Evolutionary conservation across 768 basidiomycete genomes (phyloP), one percentile per base, ranked within the genome.

Genomic region (Polyporus arcularius): DNA sequence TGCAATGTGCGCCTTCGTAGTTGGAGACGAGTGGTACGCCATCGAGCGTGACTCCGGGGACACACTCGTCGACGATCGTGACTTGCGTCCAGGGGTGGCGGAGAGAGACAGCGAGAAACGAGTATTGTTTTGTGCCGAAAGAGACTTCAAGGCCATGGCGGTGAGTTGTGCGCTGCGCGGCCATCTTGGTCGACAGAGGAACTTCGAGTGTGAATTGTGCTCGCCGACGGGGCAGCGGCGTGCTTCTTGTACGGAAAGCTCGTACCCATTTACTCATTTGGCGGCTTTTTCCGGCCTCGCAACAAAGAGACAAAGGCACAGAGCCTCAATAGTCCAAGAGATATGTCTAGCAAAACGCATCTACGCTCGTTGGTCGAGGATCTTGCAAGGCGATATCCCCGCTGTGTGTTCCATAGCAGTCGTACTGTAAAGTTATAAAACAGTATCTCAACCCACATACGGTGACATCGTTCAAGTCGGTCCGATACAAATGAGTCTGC

Each of bases 1-100:
- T 35, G 39, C 56, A 61, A n/a, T 56, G 56, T 12, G 56, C 52
- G 50, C 64, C 54, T 47, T 57, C 40, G 30, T 62, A 57, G n/a
- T 52, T 62, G 46, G 47, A 55, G 31, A 55, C 51, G 38, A 61
- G 48, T 12, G 60, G 60, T 2, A 49, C 50, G 30, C 48, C 46
- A 0, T 55, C 40, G 31, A 51, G 42, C 11, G 59, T 60, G 16
- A 52, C 16, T 30, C 47, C 16, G 7, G 47, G 39, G 30, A 46
- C 53, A 9, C 39, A 28, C 21, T 55, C 47, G 35, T 55, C 60
- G 11, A 61, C 26, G 42, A 61, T 21, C 32, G 11, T 45, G 1
- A 61, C 40, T 28, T 61, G 32, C 32, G 51, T 31, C 21, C 40
- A 35, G 10, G 48, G 48, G 50, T 38, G 45, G 35, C 21, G 41